phyloP scores from a whole-genome alignment of 768 basidiomycete species.

The Porphyrellus cyaneotinctus region DNA sequence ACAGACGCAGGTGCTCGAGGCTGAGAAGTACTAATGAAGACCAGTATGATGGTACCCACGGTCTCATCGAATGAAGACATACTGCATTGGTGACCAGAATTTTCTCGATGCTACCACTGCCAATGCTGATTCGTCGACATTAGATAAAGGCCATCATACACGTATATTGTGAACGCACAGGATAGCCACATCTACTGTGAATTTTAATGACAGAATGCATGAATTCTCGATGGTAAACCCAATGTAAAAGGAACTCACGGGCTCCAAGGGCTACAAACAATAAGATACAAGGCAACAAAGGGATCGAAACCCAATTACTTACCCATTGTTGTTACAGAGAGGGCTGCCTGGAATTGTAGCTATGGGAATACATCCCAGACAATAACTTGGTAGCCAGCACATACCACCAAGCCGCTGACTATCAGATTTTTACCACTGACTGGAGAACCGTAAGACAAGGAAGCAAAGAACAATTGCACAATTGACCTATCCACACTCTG shows the following conservation, averaged over 20 bases:
- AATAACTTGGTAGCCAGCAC: background rate
- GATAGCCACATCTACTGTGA: background rate
- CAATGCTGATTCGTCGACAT: background rate
- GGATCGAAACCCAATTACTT: background rate
- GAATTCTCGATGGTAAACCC: background rate
- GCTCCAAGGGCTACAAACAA: background rate
- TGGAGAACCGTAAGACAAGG: background rate
- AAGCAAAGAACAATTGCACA: background rate
- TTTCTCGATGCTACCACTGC: background rate
- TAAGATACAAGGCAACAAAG: background rate
- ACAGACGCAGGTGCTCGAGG: background rate
- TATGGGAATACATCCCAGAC: too few species aligned
- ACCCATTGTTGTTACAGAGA: background rate
- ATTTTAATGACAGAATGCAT: background rate
- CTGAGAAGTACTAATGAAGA: background rate
- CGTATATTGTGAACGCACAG: background rate
- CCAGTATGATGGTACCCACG: background rate
- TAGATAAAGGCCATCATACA: background rate
- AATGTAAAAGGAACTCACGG: background rate
- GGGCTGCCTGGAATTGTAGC: background rate
- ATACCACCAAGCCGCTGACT: background rate
- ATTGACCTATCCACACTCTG: slow-evolving; percentile 6
- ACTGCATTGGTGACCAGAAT: background rate
- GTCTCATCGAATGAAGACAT: background rate
- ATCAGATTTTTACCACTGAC: background rate